Percentiles rank a stretch among this genome's conserved stretches.
These are phyloP conservation scores for Fusarium pininemorale DNA, from an alignment of 2,329 filamentous ascomycete genomes.

Conservation along the genomic window DNA sequence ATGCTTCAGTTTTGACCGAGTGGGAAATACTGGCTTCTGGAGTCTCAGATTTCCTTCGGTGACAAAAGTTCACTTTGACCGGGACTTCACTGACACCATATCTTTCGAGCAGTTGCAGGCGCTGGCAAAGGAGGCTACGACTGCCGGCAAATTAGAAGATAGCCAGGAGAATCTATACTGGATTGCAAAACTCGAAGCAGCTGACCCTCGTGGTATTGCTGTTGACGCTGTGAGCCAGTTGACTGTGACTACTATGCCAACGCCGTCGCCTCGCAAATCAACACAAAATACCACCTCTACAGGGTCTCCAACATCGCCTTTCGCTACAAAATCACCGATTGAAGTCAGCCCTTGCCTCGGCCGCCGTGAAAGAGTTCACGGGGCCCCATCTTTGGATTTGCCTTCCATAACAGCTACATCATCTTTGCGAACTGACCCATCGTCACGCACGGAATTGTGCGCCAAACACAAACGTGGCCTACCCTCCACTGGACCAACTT, in stretches of 20 bases:
- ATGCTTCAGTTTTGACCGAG: conserved; percentile 81
- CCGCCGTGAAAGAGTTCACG: neutral
- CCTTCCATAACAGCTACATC: conserved; percentile 12
- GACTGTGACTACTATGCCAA: conserved; percentile 51
- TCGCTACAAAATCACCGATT: neutral
- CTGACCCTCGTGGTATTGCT: conserved; percentile 57
- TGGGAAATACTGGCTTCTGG: conserved; percentile 74
- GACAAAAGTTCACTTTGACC: conserved; percentile 80
- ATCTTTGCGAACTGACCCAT: neutral
- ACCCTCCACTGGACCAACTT: neutral
- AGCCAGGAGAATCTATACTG: conserved; percentile 69
- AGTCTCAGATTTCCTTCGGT: conserved; percentile 80
- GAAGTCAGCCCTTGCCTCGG: neutral
- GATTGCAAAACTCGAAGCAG: conserved; percentile 67
- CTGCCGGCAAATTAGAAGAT: conserved; percentile 59
- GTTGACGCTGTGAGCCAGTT: conserved; percentile 58
- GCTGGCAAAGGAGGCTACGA: conserved; percentile 67
- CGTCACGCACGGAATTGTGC: neutral
- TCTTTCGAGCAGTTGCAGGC: conserved; percentile 75
- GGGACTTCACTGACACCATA: conserved; percentile 73
- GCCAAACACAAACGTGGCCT: neutral
- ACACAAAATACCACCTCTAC: conserved; percentile 38
- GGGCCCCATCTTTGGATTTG: neutral
- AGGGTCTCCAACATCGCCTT: conserved; percentile 27
- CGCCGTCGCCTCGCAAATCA: conserved; percentile 46